Evolutionary conservation across 2,329 filamentous ascomycete genomes (phyloP), one percentile per base, ranked within the genome.

Genomic region (Ophiostoma triangulosporum): DNA sequence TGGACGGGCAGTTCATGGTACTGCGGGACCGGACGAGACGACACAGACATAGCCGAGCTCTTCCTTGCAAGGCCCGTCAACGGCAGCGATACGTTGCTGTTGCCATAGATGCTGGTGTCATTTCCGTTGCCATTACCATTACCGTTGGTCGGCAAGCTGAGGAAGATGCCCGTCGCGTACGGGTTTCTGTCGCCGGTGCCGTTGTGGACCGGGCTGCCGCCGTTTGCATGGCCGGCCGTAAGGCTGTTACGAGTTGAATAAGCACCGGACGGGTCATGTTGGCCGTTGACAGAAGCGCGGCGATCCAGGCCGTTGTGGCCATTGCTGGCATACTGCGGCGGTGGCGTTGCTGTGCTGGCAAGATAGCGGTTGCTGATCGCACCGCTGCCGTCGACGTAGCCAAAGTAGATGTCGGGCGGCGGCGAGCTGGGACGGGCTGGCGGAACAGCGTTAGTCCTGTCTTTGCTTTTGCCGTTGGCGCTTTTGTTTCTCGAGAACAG

Each of bases 371-470:
- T 46, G 40, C 40, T 22, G 40, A 15, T 4, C 3, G 24, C 26
- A 24, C 40, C 6, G 15, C 24, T 46, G 24, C 15, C 3, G 31
- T 29, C 40, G 20, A 20, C n/a, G 7, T 56, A 56, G 8, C 48
- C 51, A 26, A 40, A 14, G 40, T 45, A 56, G 43, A 56, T 50
- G 48, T 45, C 50, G 15, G 54, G 54, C 22, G 54, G 54, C 20
- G 54, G 54, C 43, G 54, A 49, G 17, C 51, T 35, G 15, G 11
- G 51, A 43, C 14, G 46, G 33, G 4, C 17, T 3, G 26, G 36
- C 9, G 32, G 38, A 7, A 6, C 26, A 17, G 7, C 27, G n/a
- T n/a, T n/a, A n/a, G n/a, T 27, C 4, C 15, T 11, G 15, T 27
- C 22, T 12, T n/a, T 29, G 43, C 15, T 46, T 3, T 43, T 12